Evolutionary conservation across 495 filamentous ascomycete genomes (phyloP).

Genomic region (Xylaria longipes): DNA sequence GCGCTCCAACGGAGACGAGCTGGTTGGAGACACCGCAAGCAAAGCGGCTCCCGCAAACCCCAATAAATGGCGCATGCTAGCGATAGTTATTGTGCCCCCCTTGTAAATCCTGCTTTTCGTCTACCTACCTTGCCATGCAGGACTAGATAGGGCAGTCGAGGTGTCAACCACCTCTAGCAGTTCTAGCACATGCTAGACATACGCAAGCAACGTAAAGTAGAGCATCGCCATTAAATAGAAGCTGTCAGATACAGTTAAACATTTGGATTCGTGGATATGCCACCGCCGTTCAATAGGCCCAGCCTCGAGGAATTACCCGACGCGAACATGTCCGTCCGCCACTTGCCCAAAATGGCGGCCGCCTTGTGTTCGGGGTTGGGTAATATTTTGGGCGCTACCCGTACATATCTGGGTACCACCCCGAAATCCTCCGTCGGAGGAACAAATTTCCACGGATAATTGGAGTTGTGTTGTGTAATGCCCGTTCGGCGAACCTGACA

Average conservation of each 20-base stretch:
- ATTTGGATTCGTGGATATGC: neutral
- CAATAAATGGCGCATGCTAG: neutral
- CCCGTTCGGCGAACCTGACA: neutral
- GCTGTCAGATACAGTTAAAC: neutral
- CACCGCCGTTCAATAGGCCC: neutral
- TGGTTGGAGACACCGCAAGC: neutral
- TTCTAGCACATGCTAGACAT: neutral
- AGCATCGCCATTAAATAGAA: neutral
- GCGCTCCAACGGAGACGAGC: neutral
- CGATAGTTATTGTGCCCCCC: neutral
- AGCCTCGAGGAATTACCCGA: neutral
- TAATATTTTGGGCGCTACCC: neutral
- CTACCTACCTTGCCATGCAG: neutral
- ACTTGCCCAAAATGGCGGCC: slow-evolving; percentile 6
- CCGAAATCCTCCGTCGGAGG: slow-evolving; percentile 14
- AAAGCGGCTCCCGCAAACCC: neutral
- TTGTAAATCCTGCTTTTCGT: neutral
- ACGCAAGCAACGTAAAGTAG: neutral
- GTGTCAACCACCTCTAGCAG: neutral
- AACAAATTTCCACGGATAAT: slow-evolving; percentile 14
- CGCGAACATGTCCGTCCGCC: neutral
- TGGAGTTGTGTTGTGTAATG: neutral
- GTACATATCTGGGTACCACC: neutral
- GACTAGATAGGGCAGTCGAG: neutral
- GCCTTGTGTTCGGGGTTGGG: neutral